Percentiles rank a stretch among this genome's conserved stretches.
Conservation (phyloP, 306 rosid genomes). For the Ziziphus jujuba region DNA sequence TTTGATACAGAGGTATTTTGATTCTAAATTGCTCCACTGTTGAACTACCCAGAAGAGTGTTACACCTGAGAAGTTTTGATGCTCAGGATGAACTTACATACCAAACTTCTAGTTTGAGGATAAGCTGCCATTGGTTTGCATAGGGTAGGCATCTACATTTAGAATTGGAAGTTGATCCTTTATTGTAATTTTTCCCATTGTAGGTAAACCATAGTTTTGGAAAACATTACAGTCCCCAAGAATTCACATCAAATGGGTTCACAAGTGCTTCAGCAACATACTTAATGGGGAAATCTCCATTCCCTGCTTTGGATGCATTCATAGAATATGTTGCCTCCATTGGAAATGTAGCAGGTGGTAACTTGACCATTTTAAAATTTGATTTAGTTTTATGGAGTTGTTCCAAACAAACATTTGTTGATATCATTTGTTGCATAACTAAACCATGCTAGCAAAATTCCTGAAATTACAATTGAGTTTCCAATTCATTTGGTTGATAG, state of each 20-base stretch:
- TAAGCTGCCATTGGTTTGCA: neutral
- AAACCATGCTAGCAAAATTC: too few species aligned
- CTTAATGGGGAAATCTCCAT: conserved; percentile 76
- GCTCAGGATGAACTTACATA: neutral
- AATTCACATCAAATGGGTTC: conserved; percentile 36
- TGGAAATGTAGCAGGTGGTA: conserved; percentile 73
- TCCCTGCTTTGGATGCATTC: conserved; percentile 73
- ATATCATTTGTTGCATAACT: too few species aligned
- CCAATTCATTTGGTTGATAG: neutral
- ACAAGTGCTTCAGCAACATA: conserved; percentile 56
- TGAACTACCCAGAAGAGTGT: neutral
- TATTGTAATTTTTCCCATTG: neutral
- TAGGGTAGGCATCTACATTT: neutral
- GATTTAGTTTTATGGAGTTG: neutral
- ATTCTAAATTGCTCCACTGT: conserved; percentile 22
- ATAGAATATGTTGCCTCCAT: conserved; percentile 61
- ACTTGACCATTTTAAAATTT: neutral
- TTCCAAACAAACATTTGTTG: too few species aligned
- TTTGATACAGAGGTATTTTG: conserved; percentile 79
- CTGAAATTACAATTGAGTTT: neutral
- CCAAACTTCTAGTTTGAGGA: neutral
- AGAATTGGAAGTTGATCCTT: neutral
- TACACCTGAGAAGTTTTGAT: conserved; percentile 3
- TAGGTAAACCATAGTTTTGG: conserved; percentile 58
- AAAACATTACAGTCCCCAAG: conserved; percentile 32